Evolutionary conservation across 2,329 filamentous ascomycete species (phyloP), one percentile per base, ranked within the genome.

Genomic region (Fusarium circinatum): DNA sequence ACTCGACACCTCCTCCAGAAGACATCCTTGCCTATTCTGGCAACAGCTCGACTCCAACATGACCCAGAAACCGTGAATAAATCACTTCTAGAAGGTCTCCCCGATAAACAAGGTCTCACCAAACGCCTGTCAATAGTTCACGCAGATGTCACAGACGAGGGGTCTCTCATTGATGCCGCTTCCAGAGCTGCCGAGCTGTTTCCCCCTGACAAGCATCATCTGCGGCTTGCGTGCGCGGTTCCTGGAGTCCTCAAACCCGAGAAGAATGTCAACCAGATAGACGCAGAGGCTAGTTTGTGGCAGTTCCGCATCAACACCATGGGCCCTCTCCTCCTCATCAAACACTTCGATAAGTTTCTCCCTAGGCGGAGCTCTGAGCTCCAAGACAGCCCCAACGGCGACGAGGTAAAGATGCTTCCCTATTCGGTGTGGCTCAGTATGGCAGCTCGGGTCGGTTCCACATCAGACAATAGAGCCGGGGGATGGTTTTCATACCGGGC

Each of bases 401-500:
- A 78, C 44, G 44, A 62, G 10, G 39, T 76, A 9, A 69, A 83
- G 1, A 84, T 92, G 6, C 85, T 87, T 0, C 64, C 75, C 1
- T 85, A 88, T 62, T 90, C 93, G 0, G 88, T 91, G 5, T 93
- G 92, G 86, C 87, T 92, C n/a, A 89, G 89, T 78, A 93, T 95
- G 90, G 92, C 92, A 11, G 94, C 94, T 5, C 89, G 94, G 48
- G 92, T 97, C 0, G 94, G 94, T 15, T 92, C 89, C 38, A 92
- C 92, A 28, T 84, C 87, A 2, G 93, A 96, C 76, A 96, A 97
- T 78, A 79, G 83, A 5, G 85, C 91, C 0, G 94, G 94, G 6
- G 94, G 94, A 0, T 96, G 94, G 94, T 97, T 94, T 81, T 90
- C 88, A 63, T 96, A 96, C 81, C 90, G 94, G 20, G 89, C 92